Percentiles rank a stretch among this genome's conserved stretches.
Conservation (phyloP, 2,329 filamentous ascomycete genomes). For the Talaromyces pinophilus region DNA sequence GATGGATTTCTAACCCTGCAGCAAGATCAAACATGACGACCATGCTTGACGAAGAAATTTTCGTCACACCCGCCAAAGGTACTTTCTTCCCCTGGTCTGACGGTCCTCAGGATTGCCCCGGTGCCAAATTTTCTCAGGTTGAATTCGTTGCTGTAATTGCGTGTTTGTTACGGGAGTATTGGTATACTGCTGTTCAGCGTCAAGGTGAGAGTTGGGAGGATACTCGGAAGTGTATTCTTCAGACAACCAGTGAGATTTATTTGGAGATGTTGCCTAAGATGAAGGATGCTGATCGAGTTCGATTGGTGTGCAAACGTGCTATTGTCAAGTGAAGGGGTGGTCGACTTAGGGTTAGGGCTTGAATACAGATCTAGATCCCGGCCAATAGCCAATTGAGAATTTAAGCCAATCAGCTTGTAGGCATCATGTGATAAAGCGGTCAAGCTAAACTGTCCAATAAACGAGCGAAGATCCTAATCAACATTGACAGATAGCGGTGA, state of each 20-base stretch:
- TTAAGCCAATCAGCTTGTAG: constrained; percentile 1
- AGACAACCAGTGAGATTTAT: not conserved
- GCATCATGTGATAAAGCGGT: constrained; percentile 20
- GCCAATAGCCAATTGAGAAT: not conserved
- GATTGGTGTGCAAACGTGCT: not conserved
- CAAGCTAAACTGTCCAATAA: not conserved
- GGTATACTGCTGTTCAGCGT: not conserved
- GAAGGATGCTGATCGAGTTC: not conserved
- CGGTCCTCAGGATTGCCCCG: not conserved
- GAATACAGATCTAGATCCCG: not conserved
- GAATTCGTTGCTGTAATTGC: not conserved
- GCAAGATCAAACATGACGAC: no score
- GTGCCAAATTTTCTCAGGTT: not conserved
- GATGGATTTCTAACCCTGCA: no score
- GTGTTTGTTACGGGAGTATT: not conserved
- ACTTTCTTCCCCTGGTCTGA: not conserved
- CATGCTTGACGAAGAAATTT: no score
- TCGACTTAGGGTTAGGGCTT: constrained; percentile 1
- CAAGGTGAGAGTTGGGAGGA: not conserved
- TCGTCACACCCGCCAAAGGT: not conserved
- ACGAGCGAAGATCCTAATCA: not conserved
- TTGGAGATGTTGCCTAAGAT: not conserved
- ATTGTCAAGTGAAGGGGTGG: not conserved
- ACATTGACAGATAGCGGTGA: constrained; percentile 26
- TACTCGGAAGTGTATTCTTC: not conserved